These are phyloP conservation scores for Saccharomyces jurei DNA, from an alignment of 805 yeast species.

Conservation along the genomic window DNA sequence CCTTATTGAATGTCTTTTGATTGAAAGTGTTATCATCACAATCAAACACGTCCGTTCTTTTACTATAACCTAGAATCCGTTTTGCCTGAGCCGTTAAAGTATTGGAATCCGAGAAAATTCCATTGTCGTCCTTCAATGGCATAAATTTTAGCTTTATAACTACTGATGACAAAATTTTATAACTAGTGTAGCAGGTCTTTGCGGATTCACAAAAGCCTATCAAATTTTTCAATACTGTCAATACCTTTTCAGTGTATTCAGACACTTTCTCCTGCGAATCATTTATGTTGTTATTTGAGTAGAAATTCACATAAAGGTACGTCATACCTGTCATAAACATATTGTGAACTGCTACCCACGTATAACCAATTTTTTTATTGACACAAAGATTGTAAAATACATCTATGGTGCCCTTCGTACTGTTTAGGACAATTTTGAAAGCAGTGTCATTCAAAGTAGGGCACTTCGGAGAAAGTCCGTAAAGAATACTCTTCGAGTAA, in stretches of 20 bases:
- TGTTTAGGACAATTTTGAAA: constrained; percentile 46
- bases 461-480: constrained; percentile 72
- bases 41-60: not conserved
- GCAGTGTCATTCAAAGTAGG: constrained; percentile 47
- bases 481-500: constrained; percentile 62
- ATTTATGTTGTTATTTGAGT: constrained; percentile 46
- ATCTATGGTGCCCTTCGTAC: constrained; percentile 59
- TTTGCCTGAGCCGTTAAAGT: constrained; percentile 5
- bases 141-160: constrained; percentile 48
- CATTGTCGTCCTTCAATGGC: constrained; percentile 1
- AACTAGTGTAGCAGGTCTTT: constrained; percentile 56
- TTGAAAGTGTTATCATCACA: not conserved
- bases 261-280: constrained; percentile 45
- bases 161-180: constrained; percentile 64
- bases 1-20: not conserved
- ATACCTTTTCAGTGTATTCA: constrained; percentile 39
- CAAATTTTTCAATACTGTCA: constrained; percentile 51
- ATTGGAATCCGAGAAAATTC: constrained; percentile 5
- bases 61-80: not conserved
- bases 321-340: constrained; percentile 85
- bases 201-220: constrained; percentile 76
- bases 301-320: constrained; percentile 67
- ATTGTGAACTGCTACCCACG: constrained; percentile 91
- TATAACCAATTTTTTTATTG: constrained; percentile 62
- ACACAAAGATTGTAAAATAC: constrained; percentile 52